Percentiles rank a stretch among this genome's conserved stretches.
Conservation (phyloP, 2,329 filamentous ascomycete species). For the Penicillium sumatraense region DNA sequence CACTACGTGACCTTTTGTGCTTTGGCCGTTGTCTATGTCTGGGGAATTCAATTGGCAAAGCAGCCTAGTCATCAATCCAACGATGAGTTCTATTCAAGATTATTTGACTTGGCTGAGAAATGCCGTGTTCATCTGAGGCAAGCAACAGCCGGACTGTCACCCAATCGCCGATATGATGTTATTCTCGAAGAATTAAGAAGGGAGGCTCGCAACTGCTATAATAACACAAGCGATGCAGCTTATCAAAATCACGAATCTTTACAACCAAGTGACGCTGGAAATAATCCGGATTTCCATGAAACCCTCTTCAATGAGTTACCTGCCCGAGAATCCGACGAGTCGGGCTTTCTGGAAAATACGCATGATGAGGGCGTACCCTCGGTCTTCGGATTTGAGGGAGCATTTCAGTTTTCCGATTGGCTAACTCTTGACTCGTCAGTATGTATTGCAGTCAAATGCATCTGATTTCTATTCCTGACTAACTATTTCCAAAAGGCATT, state of each 20-base stretch:
- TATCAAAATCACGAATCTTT: neutral
- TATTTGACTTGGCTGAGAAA: constrained; percentile 50
- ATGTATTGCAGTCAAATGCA: neutral
- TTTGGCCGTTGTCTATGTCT: constrained; percentile 59
- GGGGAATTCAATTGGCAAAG: constrained; percentile 53
- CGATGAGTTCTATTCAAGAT: constrained; percentile 3
- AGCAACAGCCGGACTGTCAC: constrained; percentile 46
- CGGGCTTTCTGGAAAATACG: neutral
- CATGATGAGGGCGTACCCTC: neutral
- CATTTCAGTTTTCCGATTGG: constrained; percentile 10
- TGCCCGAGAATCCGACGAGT: neutral
- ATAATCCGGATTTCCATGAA: neutral
- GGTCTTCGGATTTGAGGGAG: neutral
- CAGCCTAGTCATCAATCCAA: constrained; percentile 10
- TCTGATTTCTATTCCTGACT: neutral
- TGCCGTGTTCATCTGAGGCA: constrained; percentile 53
- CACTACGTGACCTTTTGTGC: constrained; percentile 54
- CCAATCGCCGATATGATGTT: constrained; percentile 55
- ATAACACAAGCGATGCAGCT: neutral
- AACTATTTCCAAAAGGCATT: constrained; percentile 4
- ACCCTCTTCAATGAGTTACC: neutral
- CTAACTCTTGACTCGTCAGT: constrained; percentile 14
- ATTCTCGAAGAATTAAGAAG: constrained; percentile 58
- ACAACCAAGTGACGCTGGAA: neutral
- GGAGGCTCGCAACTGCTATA: constrained; percentile 31